Evolutionary conservation across 179 eudicot species (phyloP), one percentile per base, ranked within the genome.

Genomic region (Nepenthes alata): DNA sequence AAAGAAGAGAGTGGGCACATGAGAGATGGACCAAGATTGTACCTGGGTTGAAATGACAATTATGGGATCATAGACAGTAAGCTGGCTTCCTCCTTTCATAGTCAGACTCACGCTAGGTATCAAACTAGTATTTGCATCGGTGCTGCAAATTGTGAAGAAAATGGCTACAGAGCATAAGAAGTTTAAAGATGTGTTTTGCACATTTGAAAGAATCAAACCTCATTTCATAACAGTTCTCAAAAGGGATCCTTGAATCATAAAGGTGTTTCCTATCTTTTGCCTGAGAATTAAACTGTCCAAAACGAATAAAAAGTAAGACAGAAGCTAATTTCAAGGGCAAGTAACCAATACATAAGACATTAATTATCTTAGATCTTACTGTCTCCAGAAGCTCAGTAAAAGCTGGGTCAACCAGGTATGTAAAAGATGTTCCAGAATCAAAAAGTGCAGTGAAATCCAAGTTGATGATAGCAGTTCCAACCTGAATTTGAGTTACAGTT

Each of bases 381-480:
- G 67, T 77, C 58, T 74, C 72, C 9, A 84, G 55, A 47, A 93
- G 78, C 72, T 64, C 67, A 16, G 85, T 64, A 70, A 86, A 93
- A 61, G 88, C 95, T 56, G 98, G 96, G 61, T 89, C 95, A 34
- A 75, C 75, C 59, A 93, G 70, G 70, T 81, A 83, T 37, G 95
- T 86, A 67, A 86, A 93, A 37, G 98, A 93, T 67, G 98, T 89
- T 54, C 95, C 98, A 52, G 98, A 75, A 74, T 93, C 96, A 60
- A 86, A 86, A 45, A 93, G 83, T 62, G 95, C 96, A 47, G 79
- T 67, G 72, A 93, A 82, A 53, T 77, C 77, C 68, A 78, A 39
- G 55, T 89, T 75, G 58, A 72, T 75, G 61, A 66, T 57, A 15
- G 82, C 73, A 16, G 77, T 60, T 63, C 80, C 95, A 39, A 88